Conservation (phyloP, 129 eudicot species). For the Deinandra increscens region DNA sequence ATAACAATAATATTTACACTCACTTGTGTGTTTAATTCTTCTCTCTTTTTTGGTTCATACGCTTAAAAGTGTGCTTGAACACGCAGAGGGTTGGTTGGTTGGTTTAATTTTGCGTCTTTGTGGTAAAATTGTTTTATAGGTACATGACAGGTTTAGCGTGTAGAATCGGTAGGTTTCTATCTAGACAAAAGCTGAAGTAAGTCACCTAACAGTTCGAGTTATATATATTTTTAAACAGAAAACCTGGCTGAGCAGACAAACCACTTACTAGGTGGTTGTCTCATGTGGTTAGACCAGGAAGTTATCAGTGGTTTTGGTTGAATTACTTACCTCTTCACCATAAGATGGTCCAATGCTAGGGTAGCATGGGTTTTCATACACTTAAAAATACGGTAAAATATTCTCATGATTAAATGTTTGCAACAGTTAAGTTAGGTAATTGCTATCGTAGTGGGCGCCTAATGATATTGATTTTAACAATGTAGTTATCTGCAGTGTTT, state of each 20-base stretch:
- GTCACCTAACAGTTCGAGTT: no score
- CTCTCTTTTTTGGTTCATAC: background rate
- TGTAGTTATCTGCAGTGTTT: background rate
- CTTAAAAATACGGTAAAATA: background rate
- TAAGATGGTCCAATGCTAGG: background rate
- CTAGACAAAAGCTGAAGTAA: no score
- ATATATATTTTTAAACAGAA: no score
- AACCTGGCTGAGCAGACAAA: no score
- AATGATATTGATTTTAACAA: background rate
- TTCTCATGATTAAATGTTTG: background rate
- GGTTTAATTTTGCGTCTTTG: background rate
- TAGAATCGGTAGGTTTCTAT: no score
- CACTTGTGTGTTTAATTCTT: background rate
- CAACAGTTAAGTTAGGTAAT: background rate
- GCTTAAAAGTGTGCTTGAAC: background rate
- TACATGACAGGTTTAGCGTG: background rate
- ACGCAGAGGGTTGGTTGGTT: background rate
- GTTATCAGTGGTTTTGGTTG: no score
- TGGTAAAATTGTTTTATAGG: background rate
- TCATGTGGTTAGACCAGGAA: no score
- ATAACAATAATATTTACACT: background rate
- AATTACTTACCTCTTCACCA: background rate
- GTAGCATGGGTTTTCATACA: slow-evolving; percentile 2
- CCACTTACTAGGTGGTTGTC: no score
- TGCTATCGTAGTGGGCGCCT: slow-evolving; percentile 1